Conservation (phyloP, 1,284 basidiomycete species). For the Uromyces viciae-fabae region DNA sequence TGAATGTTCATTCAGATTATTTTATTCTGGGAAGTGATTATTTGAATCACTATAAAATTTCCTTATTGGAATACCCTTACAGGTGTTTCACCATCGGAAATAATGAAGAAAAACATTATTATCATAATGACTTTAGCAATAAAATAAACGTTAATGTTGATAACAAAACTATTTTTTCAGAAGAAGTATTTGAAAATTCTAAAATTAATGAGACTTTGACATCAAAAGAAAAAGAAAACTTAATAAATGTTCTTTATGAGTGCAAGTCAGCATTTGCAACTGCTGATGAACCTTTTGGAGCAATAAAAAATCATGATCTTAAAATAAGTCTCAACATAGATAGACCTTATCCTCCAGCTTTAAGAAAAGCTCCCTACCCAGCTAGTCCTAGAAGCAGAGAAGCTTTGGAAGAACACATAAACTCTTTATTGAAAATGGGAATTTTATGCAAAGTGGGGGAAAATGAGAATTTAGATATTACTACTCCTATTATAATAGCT, state of each 20-base stretch:
- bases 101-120: too few species aligned
- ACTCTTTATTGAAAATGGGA: not conserved
- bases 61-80: too few species aligned
- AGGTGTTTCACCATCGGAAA: too few species aligned
- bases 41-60: too few species aligned
- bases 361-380: slow-evolving; percentile 18
- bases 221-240: not conserved
- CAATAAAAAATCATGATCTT: slow-evolving; percentile 1
- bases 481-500: slow-evolving; percentile 20
- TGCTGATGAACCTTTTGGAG: slow-evolving; percentile 9
- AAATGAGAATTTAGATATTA: slow-evolving; percentile 22
- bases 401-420: not conserved
- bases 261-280: not conserved
- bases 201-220: not conserved
- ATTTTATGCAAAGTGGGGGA: not conserved
- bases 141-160: too few species aligned
- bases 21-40: too few species aligned
- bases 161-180: not conserved
- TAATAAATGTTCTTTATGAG: not conserved
- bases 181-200: not conserved
- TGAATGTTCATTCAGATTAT: too few species aligned
- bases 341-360: slow-evolving; percentile 9
- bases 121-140: too few species aligned
- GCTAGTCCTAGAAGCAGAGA: slow-evolving; percentile 13
- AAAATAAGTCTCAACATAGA: slow-evolving; percentile 1